phyloP scores from a whole-genome alignment of 345 rosid genomes.

The Pistacia integerrima region DNA sequence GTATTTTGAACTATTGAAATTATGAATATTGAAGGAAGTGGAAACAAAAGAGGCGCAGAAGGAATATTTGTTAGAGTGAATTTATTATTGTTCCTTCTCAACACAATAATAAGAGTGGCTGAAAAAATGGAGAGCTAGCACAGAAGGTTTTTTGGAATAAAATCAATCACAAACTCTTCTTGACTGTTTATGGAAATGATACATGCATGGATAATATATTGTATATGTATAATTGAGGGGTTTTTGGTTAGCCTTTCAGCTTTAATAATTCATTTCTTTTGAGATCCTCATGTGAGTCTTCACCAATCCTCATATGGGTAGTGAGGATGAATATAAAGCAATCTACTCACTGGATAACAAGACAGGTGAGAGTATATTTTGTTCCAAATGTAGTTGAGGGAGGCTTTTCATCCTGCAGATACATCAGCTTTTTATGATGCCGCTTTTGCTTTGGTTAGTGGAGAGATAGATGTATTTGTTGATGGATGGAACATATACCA shows the following conservation, averaged over 20 bases:
- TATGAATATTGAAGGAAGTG: neutral
- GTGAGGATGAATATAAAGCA: slow-evolving; percentile 21
- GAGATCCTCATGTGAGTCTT: slow-evolving; percentile 25
- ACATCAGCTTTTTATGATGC: slow-evolving; percentile 56
- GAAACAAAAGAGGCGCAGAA: neutral
- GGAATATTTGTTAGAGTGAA: neutral
- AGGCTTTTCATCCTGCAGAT: slow-evolving; percentile 46
- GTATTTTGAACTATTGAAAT: neutral
- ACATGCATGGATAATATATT: slow-evolving; percentile 8
- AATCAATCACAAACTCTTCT: neutral
- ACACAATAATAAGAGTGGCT: neutral
- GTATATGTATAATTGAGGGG: neutral
- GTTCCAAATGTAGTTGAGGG: slow-evolving; percentile 32
- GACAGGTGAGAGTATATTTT: slow-evolving; percentile 32
- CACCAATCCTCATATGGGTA: slow-evolving; percentile 14
- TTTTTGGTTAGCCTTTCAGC: slow-evolving; percentile 11
- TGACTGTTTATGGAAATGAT: slow-evolving; percentile 2
- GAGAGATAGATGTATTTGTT: slow-evolving; percentile 29
- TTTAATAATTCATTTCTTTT: slow-evolving; percentile 24
- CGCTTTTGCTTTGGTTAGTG: slow-evolving; percentile 48
- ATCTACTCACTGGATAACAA: slow-evolving; percentile 21
- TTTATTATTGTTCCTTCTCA: slow-evolving; percentile 5
- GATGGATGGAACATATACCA: slow-evolving; percentile 60
- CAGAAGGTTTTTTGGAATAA: neutral
- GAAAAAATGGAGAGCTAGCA: neutral